A percentile compares a stretch with the other conserved stretches of the same genome.
Evolutionary conservation across 768 basidiomycete genomes (phyloP).

Genomic region (Lactifluus subvellereus): DNA sequence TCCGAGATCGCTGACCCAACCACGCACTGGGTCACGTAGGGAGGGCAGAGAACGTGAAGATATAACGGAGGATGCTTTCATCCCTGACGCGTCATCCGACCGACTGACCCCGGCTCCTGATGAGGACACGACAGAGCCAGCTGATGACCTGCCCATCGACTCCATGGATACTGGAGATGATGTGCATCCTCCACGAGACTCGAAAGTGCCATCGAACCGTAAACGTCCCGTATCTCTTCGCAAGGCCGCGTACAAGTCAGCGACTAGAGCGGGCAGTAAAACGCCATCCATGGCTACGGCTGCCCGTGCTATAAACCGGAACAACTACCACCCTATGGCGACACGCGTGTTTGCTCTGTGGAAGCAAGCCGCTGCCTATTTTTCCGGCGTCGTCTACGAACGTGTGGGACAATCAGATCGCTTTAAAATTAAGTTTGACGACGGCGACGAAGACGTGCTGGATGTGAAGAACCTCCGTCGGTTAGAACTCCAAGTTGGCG

Average conservation of each 20-base stretch:
- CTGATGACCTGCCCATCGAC: slow-evolving; percentile 37
- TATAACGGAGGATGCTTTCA: not conserved
- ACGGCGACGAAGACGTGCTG: slow-evolving; percentile 44
- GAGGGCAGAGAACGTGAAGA: not conserved
- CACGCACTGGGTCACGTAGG: not conserved
- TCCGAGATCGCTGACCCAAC: slow-evolving; percentile 16
- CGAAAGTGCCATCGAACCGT: slow-evolving; percentile 37
- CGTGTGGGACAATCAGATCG: slow-evolving; percentile 27
- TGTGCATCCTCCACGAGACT: slow-evolving; percentile 11
- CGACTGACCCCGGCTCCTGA: slow-evolving; percentile 30
- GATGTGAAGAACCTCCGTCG: slow-evolving; percentile 49
- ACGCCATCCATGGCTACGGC: slow-evolving; percentile 25
- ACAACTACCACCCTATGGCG: slow-evolving; percentile 27
- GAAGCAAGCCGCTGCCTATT: slow-evolving; percentile 55
- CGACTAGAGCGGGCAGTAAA: slow-evolving; percentile 25
- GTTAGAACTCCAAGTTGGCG: slow-evolving; percentile 46
- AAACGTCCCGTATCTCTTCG: slow-evolving; percentile 34
- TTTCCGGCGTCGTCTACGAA: slow-evolving; percentile 49
- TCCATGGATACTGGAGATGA: slow-evolving; percentile 30
- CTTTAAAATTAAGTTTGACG: slow-evolving; percentile 64
- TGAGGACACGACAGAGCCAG: slow-evolving; percentile 38
- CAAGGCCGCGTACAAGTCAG: slow-evolving; percentile 28
- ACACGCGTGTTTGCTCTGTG: slow-evolving; percentile 70
- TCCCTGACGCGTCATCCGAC: not conserved
- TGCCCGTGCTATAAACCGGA: slow-evolving; percentile 22